Evolutionary conservation across 2,329 filamentous ascomycete species (phyloP), one percentile per base, ranked within the genome.

Genomic region (Pseudogymnoascus sp.): DNA sequence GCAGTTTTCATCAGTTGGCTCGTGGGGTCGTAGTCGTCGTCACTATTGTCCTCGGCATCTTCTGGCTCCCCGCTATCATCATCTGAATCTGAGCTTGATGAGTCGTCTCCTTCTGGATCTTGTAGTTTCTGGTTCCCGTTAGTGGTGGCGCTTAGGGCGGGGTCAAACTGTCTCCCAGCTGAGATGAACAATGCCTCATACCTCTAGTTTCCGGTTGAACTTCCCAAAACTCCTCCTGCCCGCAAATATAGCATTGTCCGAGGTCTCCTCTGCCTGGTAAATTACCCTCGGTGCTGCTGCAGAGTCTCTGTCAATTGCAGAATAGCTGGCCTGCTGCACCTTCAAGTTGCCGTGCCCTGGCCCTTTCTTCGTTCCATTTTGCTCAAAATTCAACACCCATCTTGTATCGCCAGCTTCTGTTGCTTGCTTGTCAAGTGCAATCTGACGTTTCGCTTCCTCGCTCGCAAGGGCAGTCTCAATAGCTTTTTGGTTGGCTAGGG

Each of bases 381-480:
- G 74, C 58, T 77, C 76, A 60, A 84, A 80, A 64, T 84, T 85
- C 61, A 92, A 76, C 15, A 89, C 87, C 89, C 89, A 93, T 71
- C 87, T 86, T 15, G 87, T 87, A 72, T 92, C 89, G 60, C 86
- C 85, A 45, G 82, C 75, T 65, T 83, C 80, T 15, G 82, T 80
- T 7, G 84, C 83, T 64, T 85, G 83, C 67, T 81, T 82, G 64
- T 86, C 82, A 10, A 90, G 70, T 39, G 84, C 79, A 64, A 81
- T 79, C 70, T 84, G 80, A 7, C 84, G 81, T 68, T 85, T 87
- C 59, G 80, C 79, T 72, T 91, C 88, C 69, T 89, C 86, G 35
- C 84, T 82, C 5, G 84, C 83, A 12, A 88, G 72, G 1, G 87
- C 86, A 3, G 82, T 83, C 69, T 86, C 79, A 48, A 90, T 79